Evolutionary conservation across 208 protist genomes (phyloP).

Genomic region (Leishmania martiniquensis): DNA sequence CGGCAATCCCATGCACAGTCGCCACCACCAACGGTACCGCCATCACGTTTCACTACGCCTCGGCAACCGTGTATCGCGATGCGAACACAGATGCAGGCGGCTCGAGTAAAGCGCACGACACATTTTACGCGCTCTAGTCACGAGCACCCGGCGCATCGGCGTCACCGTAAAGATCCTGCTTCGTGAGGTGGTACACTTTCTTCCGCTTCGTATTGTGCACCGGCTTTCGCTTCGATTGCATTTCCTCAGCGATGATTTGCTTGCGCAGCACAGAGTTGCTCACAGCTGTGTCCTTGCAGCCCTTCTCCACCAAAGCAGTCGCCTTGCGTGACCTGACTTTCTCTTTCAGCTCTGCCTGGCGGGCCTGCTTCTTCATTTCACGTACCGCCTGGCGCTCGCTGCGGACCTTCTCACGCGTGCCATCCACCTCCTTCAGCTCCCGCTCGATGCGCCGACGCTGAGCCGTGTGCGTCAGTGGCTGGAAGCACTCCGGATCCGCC

Average conservation of each 20-base stretch:
- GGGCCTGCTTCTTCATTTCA: slow-evolving; percentile 44
- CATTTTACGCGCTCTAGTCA: slow-evolving; percentile 4
- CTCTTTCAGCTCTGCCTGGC: slow-evolving; percentile 15
- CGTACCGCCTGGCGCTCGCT: slow-evolving; percentile 53
- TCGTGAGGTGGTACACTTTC: slow-evolving; percentile 86
- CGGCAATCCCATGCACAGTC: background rate
- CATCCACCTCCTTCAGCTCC: slow-evolving; percentile 82
- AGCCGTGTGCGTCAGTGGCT: slow-evolving; percentile 44
- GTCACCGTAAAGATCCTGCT: slow-evolving; percentile 70
- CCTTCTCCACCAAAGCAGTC: slow-evolving; percentile 16
- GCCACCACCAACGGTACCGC: background rate
- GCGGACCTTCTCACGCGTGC: slow-evolving; percentile 56
- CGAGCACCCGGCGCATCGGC: slow-evolving; percentile 27
- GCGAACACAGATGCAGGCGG: background rate
- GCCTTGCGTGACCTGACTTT: slow-evolving; percentile 38
- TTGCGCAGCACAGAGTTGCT: slow-evolving; percentile 31
- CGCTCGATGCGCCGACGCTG: slow-evolving; percentile 69
- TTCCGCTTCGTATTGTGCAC: slow-evolving; percentile 81
- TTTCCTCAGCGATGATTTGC: slow-evolving; percentile 39
- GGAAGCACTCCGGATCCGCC: slow-evolving; percentile 48
- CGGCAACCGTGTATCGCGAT: background rate
- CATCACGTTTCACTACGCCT: background rate
- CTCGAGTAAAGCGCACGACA: background rate
- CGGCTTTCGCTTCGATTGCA: slow-evolving; percentile 44
- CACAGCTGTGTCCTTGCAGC: slow-evolving; percentile 16